phyloP scores from a whole-genome alignment of 1,139 yeast species.

The Saccharomycopsis hybrid region DNA sequence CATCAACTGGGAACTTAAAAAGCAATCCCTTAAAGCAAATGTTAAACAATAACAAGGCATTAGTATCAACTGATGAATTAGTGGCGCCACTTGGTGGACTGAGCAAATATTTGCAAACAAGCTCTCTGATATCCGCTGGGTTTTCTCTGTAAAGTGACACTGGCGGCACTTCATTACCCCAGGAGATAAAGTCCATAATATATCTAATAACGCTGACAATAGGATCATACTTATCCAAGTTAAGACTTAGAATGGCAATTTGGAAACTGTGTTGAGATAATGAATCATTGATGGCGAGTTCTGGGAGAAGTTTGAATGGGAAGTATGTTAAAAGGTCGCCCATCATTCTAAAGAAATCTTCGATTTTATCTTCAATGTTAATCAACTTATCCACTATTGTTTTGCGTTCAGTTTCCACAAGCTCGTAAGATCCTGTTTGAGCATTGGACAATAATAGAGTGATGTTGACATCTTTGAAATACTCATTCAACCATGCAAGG shows the following conservation, averaged over 20 bases:
- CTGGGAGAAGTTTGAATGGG: constrained; percentile 58
- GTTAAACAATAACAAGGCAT: constrained; percentile 37
- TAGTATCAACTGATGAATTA: constrained; percentile 3
- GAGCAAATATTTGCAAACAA: constrained; percentile 35
- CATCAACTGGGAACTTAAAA: constrained; percentile 64
- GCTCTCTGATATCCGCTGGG: constrained; percentile 46
- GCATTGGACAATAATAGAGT: constrained; percentile 13
- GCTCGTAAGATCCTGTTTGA: background rate
- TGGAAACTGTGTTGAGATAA: constrained; percentile 54
- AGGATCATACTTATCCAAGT: constrained; percentile 65
- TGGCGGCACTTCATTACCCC: constrained; percentile 82
- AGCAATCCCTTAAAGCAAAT: constrained; percentile 62
- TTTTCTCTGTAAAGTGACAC: constrained; percentile 54
- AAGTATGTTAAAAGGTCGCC: constrained; percentile 73
- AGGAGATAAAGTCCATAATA: constrained; percentile 69
- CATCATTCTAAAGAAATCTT: constrained; percentile 84
- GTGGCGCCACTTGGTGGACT: constrained; percentile 1
- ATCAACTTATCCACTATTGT: constrained; percentile 10
- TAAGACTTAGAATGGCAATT: constrained; percentile 51
- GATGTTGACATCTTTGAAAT: constrained; percentile 7
- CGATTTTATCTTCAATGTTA: constrained; percentile 33
- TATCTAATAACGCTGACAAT: constrained; percentile 66
- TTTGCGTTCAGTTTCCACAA: constrained; percentile 1
- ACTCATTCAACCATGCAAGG: constrained; percentile 12
- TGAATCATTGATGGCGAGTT: constrained; percentile 33